Conservation (phyloP, 1,284 basidiomycete species). For the Ceratobasidium sp. region DNA sequence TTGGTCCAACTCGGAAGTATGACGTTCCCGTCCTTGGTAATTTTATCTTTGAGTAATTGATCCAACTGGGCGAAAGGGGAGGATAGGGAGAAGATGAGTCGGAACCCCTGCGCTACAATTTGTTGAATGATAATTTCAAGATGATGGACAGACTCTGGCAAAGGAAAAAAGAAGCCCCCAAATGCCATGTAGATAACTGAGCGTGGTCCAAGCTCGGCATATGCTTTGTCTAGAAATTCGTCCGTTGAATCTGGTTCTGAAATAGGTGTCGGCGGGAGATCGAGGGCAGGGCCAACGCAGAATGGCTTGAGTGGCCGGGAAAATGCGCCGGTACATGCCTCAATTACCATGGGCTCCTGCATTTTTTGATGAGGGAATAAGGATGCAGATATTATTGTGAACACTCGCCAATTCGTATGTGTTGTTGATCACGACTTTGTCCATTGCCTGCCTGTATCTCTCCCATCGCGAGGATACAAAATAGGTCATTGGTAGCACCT, state of each 20-base stretch:
- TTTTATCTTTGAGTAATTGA: background rate
- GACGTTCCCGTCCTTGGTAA: background rate
- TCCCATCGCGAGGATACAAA: background rate
- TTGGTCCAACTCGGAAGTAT: conserved; percentile 24
- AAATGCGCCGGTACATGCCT: background rate
- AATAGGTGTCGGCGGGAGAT: background rate
- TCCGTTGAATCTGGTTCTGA: background rate
- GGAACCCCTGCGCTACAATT: background rate
- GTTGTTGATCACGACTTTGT: background rate
- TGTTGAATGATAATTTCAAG: background rate
- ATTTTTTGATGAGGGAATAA: background rate
- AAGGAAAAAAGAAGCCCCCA: conserved; percentile 2
- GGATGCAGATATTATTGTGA: background rate
- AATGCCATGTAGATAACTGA: conserved; percentile 21
- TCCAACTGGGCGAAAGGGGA: background rate
- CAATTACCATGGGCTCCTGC: conserved; percentile 4
- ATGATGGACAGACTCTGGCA: background rate
- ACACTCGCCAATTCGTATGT: conserved; percentile 2
- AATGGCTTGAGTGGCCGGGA: background rate
- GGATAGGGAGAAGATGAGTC: conserved; percentile 8
- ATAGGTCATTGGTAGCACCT: background rate
- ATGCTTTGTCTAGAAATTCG: conserved; percentile 5
- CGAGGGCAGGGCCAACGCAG: conserved; percentile 7
- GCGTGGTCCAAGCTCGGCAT: conserved; percentile 8
- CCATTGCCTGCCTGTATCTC: background rate